Conservation (phyloP, 176 grass and related monocot genomes). For the Tillandsia leiboldiana region DNA sequence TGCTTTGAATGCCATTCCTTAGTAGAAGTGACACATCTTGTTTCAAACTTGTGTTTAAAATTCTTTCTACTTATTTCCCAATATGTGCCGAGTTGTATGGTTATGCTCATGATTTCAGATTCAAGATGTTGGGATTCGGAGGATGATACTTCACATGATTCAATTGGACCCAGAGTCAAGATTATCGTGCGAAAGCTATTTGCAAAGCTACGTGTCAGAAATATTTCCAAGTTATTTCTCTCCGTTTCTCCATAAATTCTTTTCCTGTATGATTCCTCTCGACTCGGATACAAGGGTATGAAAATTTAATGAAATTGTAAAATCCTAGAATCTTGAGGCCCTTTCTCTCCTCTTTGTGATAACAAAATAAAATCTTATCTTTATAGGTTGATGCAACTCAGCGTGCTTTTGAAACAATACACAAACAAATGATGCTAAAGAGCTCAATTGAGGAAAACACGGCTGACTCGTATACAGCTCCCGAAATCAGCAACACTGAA, state of each 20-base stretch:
- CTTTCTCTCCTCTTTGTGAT: not conserved
- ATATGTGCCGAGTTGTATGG: not conserved
- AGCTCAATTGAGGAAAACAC: constrained; percentile 24
- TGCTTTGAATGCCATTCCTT: not conserved
- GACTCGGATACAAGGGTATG: constrained; percentile 88
- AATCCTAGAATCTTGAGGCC: not conserved
- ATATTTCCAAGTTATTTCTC: constrained; percentile 93
- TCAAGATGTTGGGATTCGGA: constrained; percentile 82
- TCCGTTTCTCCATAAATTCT: constrained; percentile 87
- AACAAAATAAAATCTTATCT: constrained; percentile 16
- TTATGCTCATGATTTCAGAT: constrained; percentile 54
- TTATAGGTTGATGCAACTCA: constrained; percentile 65
- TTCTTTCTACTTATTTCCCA: constrained; percentile 9
- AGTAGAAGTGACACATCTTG: too few species aligned
- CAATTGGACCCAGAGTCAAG: constrained; percentile 87
- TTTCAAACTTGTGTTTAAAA: not conserved
- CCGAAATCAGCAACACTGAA: constrained; percentile 17
- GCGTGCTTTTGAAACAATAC: constrained; percentile 63
- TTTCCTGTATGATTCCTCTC: constrained; percentile 82
- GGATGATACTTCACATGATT: constrained; percentile 99
- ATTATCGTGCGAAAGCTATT: constrained; percentile 69
- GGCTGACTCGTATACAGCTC: constrained; percentile 3
- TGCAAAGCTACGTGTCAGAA: constrained; percentile 72
- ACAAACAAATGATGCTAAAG: constrained; percentile 55
- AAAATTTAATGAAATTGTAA: not conserved